Base-by-base conservation (phyloP, 169 alveolate species). In the Plasmodium malariae region DNA sequence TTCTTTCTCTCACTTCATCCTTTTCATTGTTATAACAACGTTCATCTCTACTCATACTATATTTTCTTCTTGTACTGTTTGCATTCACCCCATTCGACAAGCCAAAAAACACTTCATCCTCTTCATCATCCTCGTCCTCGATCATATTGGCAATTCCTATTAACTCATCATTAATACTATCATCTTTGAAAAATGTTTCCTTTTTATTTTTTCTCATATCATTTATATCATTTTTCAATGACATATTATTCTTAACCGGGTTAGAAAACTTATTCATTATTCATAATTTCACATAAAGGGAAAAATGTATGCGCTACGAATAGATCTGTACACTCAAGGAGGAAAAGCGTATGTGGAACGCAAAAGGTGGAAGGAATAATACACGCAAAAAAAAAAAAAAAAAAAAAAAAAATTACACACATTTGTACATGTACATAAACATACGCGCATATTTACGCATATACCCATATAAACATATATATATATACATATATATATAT, bases 201-300 rank as follows among this genome's bases (percentile, higher is more conserved):
- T 76, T 65, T 76, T 76, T 49, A 26, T 45, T 62, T 74, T 74
- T 74, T 21, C 49, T 36, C 40, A 24, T 21, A 43, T 62, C 24
- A 26, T 76, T 49, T 45, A 62, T 34, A 34, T 76, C 73, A 63
- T 62, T 45, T 63, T 76, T 78, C 28, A 73, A 73, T 40, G 87
- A 6, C 71, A 73, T 73, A 26, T 24, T 63, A 55, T 9, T 74
- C 34, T 51, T 60, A 51, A 68, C 21, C 5, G 45, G 67, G n/a
- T 60, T 21, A 17, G 19, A 34, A 45, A 45, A 62, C 45, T 43
- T 76, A 6, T 76, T 49, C 74, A 76, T 51, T 45, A 63, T 62
- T 7, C 72, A 76, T 55, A 76, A 36, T 67, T 51, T 54, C n/a
- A 34, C 67, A 54, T 26, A 34, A 11, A 51, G 43, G 17, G 55